Percentiles rank a stretch among this genome's conserved stretches.
Conservation (phyloP, 2,329 filamentous ascomycete species). For the Endoconidiophora polonica region DNA sequence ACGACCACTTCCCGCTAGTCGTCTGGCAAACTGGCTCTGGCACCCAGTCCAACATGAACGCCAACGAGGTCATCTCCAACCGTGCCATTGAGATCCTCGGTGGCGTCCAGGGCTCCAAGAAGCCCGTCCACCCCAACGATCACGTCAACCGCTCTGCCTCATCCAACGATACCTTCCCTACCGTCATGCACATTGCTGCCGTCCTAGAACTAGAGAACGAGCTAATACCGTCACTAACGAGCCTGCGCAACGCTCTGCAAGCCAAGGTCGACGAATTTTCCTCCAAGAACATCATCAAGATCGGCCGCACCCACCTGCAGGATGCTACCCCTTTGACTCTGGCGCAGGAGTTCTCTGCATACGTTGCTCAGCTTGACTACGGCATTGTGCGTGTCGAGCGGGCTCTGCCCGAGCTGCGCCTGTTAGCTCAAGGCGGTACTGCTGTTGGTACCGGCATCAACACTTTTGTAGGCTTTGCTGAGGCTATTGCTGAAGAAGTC, state of each 20-base stretch:
- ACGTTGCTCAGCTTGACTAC: constrained; percentile 84
- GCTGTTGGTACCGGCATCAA: constrained; percentile 96
- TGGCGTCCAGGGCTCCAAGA: constrained; percentile 87
- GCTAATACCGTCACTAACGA: constrained; percentile 67
- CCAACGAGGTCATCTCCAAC: constrained; percentile 99
- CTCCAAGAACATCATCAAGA: constrained; percentile 86
- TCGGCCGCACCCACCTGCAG: constrained; percentile 91
- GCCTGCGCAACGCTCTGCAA: constrained; percentile 69
- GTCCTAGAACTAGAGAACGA: constrained; percentile 81
- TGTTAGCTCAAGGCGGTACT: constrained; percentile 87
- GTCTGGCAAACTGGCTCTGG: constrained; percentile 99
- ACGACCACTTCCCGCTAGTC: constrained; percentile 95
- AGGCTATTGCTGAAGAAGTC: constrained; percentile 81
- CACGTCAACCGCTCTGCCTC: constrained; percentile 99
- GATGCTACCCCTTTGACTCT: constrained; percentile 92
- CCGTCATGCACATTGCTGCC: constrained; percentile 98
- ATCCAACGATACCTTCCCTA: constrained; percentile 98
- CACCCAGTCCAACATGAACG: constrained; percentile 99
- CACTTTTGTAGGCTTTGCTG: constrained; percentile 90
- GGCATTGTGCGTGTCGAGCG: constrained; percentile 76
- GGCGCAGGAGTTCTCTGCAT: constrained; percentile 94
- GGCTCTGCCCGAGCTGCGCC: constrained; percentile 65
- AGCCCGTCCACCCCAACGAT: constrained; percentile 97
- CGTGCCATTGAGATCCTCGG: constrained; percentile 95
- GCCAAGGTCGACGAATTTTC: constrained; percentile 80